Evolutionary conservation across 2,329 filamentous ascomycete species (phyloP), one percentile per base, ranked within the genome.

Genomic region (Mollisia scopiformis): DNA sequence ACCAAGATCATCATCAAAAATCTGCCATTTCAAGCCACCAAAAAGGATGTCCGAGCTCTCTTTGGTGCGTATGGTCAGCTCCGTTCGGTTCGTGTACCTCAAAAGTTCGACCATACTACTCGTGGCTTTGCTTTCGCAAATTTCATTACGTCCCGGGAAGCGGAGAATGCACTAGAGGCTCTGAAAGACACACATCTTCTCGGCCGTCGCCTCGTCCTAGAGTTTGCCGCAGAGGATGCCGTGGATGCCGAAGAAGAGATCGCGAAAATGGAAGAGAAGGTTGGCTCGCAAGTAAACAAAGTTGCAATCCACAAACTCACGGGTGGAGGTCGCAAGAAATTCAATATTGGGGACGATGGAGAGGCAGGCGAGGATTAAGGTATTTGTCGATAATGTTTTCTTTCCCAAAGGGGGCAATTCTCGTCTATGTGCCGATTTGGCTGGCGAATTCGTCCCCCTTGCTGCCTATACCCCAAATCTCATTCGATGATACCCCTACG

Each of bases 1-100:
- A 97, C 93, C 51, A 98, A 98, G 83, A 90, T 99, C 73, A 89
- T 98, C 77, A 90, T 99, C 80, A 99, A 98, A 82, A 99, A 99
- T 80, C 80, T 99, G 76, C 94, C 95, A 21, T 99, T 99, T 80
- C 92, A 98, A 79, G 90, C 91, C 52, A 90, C 88, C 57, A 97
- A 97, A 81, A 95, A 96, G 76, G 95, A 99, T 74, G 84, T 99
- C 61, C 87, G 92, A 65, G 82, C 89, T 57, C 82, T 98, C 43
- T 93, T 98, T 74, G 88, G 91, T 63, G 88, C 92, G 35, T 98
- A 97, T 77, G 96, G 95, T 49, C 90, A 97, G 75, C 86, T 99
- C 65, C 90, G 92, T 72, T 94, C 93, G 56, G 92, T 99, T 63
- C 91, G 95, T 65, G 86, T 99, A 72, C 95, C 95, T 56, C 93